Conservation (phyloP, 2,329 filamentous ascomycete genomes). For the Macrophomina tecta region DNA sequence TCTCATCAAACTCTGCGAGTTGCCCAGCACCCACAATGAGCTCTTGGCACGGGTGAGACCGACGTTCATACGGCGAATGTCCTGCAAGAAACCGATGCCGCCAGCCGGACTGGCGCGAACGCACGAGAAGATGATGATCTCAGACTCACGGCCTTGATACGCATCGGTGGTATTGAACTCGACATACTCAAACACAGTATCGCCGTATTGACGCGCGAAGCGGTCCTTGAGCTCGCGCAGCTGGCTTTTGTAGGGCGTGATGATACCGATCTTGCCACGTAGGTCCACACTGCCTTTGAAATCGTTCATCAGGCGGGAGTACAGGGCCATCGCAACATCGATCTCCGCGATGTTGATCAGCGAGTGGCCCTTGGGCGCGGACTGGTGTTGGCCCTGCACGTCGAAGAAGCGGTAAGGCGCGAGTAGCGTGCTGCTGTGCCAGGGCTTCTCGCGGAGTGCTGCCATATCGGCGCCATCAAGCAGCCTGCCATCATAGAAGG, state of each 20-base stretch:
- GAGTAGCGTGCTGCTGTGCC: conserved; percentile 82
- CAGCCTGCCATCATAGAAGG: conserved; percentile 90
- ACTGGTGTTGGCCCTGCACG: conserved; percentile 84
- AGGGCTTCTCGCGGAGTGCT: conserved; percentile 74
- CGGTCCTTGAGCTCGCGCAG: conserved; percentile 77
- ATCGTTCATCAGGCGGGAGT: conserved; percentile 77
- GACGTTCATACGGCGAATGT: conserved; percentile 99
- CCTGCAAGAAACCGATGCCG: conserved; percentile 98
- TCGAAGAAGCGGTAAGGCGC: conserved; percentile 98
- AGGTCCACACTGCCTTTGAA: conserved; percentile 68
- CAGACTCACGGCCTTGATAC: conserved; percentile 94
- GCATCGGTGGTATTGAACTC: conserved; percentile 99
- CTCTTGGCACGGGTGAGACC: conserved; percentile 96
- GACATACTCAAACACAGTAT: conserved; percentile 75
- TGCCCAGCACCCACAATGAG: conserved; percentile 94
- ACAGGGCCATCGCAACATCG: conserved; percentile 83
- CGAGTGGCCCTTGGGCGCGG: conserved; percentile 83
- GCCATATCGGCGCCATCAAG: conserved; percentile 87
- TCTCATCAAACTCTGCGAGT: conserved; percentile 82
- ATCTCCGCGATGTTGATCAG: conserved; percentile 88
- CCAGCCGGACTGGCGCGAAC: conserved; percentile 89
- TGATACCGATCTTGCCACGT: conserved; percentile 88
- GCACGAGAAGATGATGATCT: conserved; percentile 99
- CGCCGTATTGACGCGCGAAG: conserved; percentile 76
- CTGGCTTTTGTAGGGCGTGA: conserved; percentile 97